A percentile compares a stretch with the other conserved stretches of the same genome.
Conservation (phyloP, 1,284 basidiomycete species). For the Volvariella volvacea region DNA sequence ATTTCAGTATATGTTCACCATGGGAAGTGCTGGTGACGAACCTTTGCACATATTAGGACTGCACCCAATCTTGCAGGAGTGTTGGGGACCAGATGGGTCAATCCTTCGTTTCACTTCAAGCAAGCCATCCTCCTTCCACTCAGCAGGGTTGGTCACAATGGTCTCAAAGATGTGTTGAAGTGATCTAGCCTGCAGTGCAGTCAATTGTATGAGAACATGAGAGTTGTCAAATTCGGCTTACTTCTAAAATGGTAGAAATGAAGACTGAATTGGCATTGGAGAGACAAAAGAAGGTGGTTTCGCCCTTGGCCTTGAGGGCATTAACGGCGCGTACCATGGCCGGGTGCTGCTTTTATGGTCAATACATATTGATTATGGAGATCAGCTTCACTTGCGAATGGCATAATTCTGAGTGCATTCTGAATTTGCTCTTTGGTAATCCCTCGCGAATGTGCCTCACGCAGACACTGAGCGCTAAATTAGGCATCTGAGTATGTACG, state of each 20-base stretch:
- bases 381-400: constrained; percentile 60
- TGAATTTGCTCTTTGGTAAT: constrained; percentile 73
- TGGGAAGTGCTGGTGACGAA: constrained; percentile 16
- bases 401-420: constrained; percentile 72
- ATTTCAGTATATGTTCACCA: constrained; percentile 1
- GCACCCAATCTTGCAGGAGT: constrained; percentile 85
- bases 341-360: constrained; percentile 64
- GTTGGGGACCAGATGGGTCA: constrained; percentile 73
- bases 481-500: constrained; percentile 4
- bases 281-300: constrained; percentile 84
- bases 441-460: constrained; percentile 64
- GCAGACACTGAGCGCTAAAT: constrained; percentile 66
- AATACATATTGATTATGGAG: background rate
- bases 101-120: constrained; percentile 77
- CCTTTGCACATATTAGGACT: constrained; percentile 99
- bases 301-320: constrained; percentile 58
- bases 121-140: constrained; percentile 70
- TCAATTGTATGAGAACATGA: too few species aligned
- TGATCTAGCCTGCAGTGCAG: constrained; percentile 54
- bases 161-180: constrained; percentile 74
- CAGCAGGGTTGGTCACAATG: constrained; percentile 90
- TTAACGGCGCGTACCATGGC: constrained; percentile 91
- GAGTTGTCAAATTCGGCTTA: too few species aligned
- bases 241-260: constrained; percentile 85
- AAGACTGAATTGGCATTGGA: constrained; percentile 94